phyloP scores from a whole-genome alignment of 495 filamentous ascomycete species.

The Penicillium macrosclerotiorum region DNA sequence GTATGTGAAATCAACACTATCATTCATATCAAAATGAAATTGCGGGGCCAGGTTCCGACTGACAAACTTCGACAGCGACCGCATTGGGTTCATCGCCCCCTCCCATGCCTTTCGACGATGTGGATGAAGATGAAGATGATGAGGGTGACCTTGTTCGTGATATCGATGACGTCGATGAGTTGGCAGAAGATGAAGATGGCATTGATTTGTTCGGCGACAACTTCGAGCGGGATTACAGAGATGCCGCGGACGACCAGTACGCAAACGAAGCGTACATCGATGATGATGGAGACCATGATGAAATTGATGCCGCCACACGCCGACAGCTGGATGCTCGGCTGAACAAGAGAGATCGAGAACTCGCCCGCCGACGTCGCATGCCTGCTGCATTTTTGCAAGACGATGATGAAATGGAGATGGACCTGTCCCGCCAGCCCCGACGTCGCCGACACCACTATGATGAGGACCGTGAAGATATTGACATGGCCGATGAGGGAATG shows the following conservation, averaged over 20 bases:
- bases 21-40: slow-evolving; percentile 8
- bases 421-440: slow-evolving; percentile 77
- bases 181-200: slow-evolving; percentile 90
- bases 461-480: slow-evolving; percentile 83
- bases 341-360: slow-evolving; percentile 77
- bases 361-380: slow-evolving; percentile 70
- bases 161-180: slow-evolving; percentile 91
- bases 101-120: slow-evolving; percentile 55
- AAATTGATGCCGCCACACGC: slow-evolving; percentile 64
- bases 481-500: slow-evolving; percentile 90
- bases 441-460: slow-evolving; percentile 84
- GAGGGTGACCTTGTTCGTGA: slow-evolving; percentile 73
- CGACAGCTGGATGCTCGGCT: slow-evolving; percentile 81
- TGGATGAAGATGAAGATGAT: slow-evolving; percentile 73
- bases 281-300: slow-evolving; percentile 75
- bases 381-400: slow-evolving; percentile 83
- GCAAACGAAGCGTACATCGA: slow-evolving; percentile 67
- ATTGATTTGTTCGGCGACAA: slow-evolving; percentile 93
- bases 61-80: slow-evolving; percentile 18
- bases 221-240: slow-evolving; percentile 81
- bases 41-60: slow-evolving; percentile 16
- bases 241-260: slow-evolving; percentile 61
- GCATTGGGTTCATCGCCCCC: slow-evolving; percentile 42
- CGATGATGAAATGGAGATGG: slow-evolving; percentile 81
- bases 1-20: slow-evolving; percentile 45